Evolutionary conservation across 129 eudicot genomes (phyloP).

Genomic region (Silybum marianum): DNA sequence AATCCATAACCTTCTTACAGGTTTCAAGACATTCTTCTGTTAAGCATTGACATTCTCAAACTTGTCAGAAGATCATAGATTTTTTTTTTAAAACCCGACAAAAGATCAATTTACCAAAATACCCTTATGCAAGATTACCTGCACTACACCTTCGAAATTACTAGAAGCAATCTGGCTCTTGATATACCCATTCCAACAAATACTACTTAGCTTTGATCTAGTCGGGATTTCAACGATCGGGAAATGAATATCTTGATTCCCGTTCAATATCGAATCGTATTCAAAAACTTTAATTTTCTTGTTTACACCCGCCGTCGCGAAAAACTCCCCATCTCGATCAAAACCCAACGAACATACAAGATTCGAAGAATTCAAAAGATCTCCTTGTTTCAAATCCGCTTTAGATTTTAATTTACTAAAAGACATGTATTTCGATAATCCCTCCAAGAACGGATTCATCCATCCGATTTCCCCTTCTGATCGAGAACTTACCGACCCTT

Average conservation of each 20-base stretch:
- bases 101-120: not conserved
- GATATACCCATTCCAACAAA: slow-evolving; percentile 91
- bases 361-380: slow-evolving; percentile 84
- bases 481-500: slow-evolving; percentile 44
- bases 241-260: slow-evolving; percentile 76
- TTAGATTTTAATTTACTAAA: slow-evolving; percentile 66
- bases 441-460: slow-evolving; percentile 79
- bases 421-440: slow-evolving; percentile 73
- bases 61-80: not conserved
- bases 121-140: slow-evolving; percentile 46
- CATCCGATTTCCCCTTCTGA: slow-evolving; percentile 56
- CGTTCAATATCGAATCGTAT: slow-evolving; percentile 59
- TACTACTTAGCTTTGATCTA: slow-evolving; percentile 82
- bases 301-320: slow-evolving; percentile 97
- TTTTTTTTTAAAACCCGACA: not conserved
- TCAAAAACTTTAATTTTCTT: slow-evolving; percentile 93
- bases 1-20: not conserved
- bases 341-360: slow-evolving; percentile 86
- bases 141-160: slow-evolving; percentile 96
- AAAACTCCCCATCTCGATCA: slow-evolving; percentile 91
- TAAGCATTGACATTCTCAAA: not conserved
- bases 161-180: slow-evolving; percentile 96
- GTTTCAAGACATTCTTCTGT: not conserved
- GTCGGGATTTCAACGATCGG: slow-evolving; percentile 86
- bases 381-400: slow-evolving; percentile 90